Percentiles rank a stretch among this genome's conserved stretches.
Evolutionary conservation across 1,139 yeast genomes (phyloP).

Genomic region (Blastobotrys capitulatus): DNA sequence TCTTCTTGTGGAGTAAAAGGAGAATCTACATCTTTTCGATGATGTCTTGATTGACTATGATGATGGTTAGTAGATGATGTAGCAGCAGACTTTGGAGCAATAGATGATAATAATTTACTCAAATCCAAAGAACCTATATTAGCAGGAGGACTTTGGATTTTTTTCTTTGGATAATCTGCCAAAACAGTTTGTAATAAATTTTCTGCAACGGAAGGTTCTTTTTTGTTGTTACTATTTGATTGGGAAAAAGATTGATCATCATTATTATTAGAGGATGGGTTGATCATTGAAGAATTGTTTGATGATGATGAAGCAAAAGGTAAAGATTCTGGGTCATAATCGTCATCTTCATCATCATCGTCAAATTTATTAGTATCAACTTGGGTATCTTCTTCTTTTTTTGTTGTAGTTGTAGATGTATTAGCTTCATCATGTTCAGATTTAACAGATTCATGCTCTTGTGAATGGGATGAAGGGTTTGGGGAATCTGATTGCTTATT

Average conservation of each 20-base stretch:
- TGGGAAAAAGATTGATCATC: not conserved
- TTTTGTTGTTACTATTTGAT: too few relatives aligned
- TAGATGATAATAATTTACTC: constrained; percentile 29
- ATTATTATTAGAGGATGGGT: not conserved
- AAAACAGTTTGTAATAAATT: constrained; percentile 3
- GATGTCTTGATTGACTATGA: not conserved
- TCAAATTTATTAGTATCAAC: not conserved
- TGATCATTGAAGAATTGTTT: not conserved
- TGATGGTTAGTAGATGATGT: not conserved
- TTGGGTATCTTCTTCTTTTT: not conserved
- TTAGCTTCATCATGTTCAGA: too few relatives aligned
- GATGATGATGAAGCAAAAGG: not conserved
- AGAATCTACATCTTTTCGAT: constrained; percentile 6
- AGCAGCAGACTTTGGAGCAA: not conserved
- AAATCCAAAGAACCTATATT: constrained; percentile 12
- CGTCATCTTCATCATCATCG: constrained; percentile 7
- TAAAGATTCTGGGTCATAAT: constrained; percentile 8
- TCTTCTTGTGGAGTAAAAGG: constrained; percentile 56
- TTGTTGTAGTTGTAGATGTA: not conserved
- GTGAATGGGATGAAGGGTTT: not conserved
- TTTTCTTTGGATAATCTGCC: not conserved
- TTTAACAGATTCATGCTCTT: not conserved
- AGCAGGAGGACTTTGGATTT: not conserved
- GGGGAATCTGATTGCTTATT: not conserved
- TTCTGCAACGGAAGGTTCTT: not conserved